phyloP scores from a whole-genome alignment of 2,329 filamentous ascomycete genomes.

The Beauveria scarabaeidicola region DNA sequence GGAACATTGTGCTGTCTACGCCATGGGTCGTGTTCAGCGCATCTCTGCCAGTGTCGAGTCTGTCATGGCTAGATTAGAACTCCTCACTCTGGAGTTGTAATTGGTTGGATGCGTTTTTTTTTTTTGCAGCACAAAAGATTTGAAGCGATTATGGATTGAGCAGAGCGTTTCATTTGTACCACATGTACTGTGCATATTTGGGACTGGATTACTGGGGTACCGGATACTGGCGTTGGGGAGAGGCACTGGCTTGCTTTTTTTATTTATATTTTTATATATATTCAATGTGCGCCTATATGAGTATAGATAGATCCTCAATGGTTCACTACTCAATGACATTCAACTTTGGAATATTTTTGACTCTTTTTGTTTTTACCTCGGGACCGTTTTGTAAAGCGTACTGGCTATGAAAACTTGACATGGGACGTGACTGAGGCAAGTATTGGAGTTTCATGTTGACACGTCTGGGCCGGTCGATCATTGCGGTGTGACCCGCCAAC shows the following conservation, averaged over 20 bases:
- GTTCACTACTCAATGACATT: not conserved
- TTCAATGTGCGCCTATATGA: not conserved
- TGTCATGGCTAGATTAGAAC: conserved; percentile 29
- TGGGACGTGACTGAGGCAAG: not conserved
- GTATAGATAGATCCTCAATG: conserved; percentile 6
- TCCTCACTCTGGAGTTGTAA: conserved; percentile 28
- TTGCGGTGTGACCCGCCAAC: not conserved
- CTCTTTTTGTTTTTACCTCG: too few species aligned
- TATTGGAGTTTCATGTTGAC: not conserved
- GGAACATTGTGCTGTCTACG: conserved; percentile 33
- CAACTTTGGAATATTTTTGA: not conserved
- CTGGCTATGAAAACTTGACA: not conserved
- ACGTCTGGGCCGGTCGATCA: not conserved
- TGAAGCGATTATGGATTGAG: conserved; percentile 8
- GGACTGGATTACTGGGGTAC: conserved; percentile 5
- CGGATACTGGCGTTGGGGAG: conserved; percentile 6
- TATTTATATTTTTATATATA: not conserved
- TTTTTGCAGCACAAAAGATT: conserved; percentile 8
- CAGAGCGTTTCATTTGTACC: conserved; percentile 10
- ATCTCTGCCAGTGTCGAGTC: conserved; percentile 33
- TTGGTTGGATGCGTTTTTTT: not conserved
- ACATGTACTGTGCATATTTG: conserved; percentile 8
- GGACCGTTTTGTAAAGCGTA: not conserved
- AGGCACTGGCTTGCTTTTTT: not conserved
- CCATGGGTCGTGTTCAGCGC: conserved; percentile 42